Base-by-base conservation (phyloP, 306 rosid genomes). In the Lablab purpureus region DNA sequence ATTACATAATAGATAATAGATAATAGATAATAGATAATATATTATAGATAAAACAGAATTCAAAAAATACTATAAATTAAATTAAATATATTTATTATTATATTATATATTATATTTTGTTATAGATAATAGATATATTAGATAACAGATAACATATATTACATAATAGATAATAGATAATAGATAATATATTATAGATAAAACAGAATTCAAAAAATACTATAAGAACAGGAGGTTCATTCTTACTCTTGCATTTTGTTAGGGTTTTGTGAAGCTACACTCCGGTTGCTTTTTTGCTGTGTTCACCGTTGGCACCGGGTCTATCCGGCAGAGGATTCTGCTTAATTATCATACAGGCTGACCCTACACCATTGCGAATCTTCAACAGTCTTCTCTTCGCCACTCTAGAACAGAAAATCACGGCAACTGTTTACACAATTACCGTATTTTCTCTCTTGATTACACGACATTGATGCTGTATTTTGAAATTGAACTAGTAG, bases 241-340 rank as follows among this genome's bases (percentile, higher is more conserved):
- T 36, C 12, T 25, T 19, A 37, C 3, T 25, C 13, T 0, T 68
- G 0, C 40, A 27, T 14, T 7, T 7, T 25, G 21, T 45, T 77
- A 82, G 86, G 83, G 86, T 82, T 82, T 64, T 64, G 49, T 60
- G 21, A 6, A 17, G 62, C 72, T 21, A 14, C 70, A 10, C 8
- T 13, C 6, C 5, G 23, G 0, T 54, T 10, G 25, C 28, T 0
- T 34, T 68, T 17, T 41, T 7, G n/a, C 46, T n/a, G 5, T 63
- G 13, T 51, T 19, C 67, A 13, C 25, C 79, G 25, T 15, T n/a
- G n/a, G n/a, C 30, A n/a, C 67, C 18, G 58, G 37, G 40, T 37
- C 5, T 1, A 30, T 47, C 25, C 1, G 8, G 6, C 27, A 13
- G 6, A 6, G 21, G 6, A 8, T 2, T 71, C 19, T 30, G 11